Evolutionary conservation across 306 rosid species (phyloP).

Genomic region (Citrullus colocynthis): DNA sequence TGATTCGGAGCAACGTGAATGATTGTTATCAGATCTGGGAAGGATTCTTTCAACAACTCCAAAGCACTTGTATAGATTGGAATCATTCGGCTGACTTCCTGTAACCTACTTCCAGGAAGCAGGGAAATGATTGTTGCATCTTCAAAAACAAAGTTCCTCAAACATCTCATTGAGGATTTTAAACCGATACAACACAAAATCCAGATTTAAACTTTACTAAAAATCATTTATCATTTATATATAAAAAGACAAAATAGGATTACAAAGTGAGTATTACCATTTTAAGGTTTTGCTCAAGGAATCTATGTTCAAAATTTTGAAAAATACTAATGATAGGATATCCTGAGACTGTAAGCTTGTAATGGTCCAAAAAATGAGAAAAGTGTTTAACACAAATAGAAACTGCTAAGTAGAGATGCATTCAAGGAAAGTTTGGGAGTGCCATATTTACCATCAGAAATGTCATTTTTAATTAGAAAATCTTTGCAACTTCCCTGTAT

Average conservation of each 20-base stretch:
- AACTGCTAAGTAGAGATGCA: background rate
- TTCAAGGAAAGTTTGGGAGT: background rate
- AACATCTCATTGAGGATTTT: background rate
- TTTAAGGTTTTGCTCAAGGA: background rate
- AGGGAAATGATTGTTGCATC: constrained; percentile 68
- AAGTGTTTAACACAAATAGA: background rate
- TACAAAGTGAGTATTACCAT: background rate
- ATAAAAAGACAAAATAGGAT: background rate
- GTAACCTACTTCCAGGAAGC: constrained; percentile 97
- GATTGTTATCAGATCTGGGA: constrained; percentile 44
- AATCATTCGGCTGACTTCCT: constrained; percentile 80
- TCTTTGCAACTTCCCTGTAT: constrained; percentile 45
- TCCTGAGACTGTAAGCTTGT: background rate
- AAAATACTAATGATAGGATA: background rate
- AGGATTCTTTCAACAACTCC: constrained; percentile 33
- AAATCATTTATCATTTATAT: background rate
- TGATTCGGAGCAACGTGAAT: constrained; percentile 70
- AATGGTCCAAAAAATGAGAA: background rate
- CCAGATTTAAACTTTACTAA: background rate
- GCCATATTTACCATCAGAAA: constrained; percentile 40
- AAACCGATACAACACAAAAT: background rate
- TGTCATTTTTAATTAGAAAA: constrained; percentile 39
- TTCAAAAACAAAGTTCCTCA: constrained; percentile 21
- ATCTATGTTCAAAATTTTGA: background rate
- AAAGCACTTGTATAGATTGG: constrained; percentile 48